A percentile compares a stretch with the other conserved stretches of the same genome.
Conservation (phyloP, 2,329 filamentous ascomycete species). For the Fonsecaea pedrosoi region DNA sequence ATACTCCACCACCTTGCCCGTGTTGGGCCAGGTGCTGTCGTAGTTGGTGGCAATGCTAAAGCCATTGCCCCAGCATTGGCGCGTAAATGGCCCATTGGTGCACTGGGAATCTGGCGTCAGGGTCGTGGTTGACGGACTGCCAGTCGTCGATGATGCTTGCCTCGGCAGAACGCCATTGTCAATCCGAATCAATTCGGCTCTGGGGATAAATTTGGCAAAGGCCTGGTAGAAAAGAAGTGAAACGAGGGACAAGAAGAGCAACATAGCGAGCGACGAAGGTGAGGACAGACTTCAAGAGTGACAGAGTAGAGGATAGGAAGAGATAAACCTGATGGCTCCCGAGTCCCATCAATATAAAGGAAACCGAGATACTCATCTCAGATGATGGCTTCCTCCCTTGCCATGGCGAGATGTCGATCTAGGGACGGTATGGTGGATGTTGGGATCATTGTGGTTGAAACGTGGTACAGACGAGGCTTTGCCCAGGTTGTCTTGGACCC, state of each 20-base stretch:
- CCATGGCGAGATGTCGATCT: neutral
- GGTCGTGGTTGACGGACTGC: conserved; percentile 23
- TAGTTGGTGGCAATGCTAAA: conserved; percentile 41
- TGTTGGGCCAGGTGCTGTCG: conserved; percentile 40
- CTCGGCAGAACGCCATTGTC: conserved; percentile 25
- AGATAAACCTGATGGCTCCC: conserved; percentile 4
- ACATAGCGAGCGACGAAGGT: conserved; percentile 25
- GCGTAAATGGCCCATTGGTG: conserved; percentile 36
- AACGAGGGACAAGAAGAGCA: conserved; percentile 33
- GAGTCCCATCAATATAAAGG: conserved; percentile 13
- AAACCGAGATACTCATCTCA: conserved; percentile 1
- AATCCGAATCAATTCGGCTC: conserved; percentile 31
- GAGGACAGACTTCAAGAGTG: neutral
- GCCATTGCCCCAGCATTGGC: conserved; percentile 41
- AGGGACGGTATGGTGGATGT: neutral
- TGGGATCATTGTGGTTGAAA: conserved; percentile 18
- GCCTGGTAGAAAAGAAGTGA: conserved; percentile 25
- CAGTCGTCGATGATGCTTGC: conserved; percentile 24
- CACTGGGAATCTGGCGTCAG: conserved; percentile 34
- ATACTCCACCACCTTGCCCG: conserved; percentile 39
- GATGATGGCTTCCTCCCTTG: conserved; percentile 6
- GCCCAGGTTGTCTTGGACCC: conserved; percentile 28
- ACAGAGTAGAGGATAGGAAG: conserved; percentile 10
- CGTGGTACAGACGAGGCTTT: conserved; percentile 23
- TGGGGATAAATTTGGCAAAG: conserved; percentile 29